phyloP scores from a whole-genome alignment of 768 basidiomycete species.

The Leccinum ochraceum region DNA sequence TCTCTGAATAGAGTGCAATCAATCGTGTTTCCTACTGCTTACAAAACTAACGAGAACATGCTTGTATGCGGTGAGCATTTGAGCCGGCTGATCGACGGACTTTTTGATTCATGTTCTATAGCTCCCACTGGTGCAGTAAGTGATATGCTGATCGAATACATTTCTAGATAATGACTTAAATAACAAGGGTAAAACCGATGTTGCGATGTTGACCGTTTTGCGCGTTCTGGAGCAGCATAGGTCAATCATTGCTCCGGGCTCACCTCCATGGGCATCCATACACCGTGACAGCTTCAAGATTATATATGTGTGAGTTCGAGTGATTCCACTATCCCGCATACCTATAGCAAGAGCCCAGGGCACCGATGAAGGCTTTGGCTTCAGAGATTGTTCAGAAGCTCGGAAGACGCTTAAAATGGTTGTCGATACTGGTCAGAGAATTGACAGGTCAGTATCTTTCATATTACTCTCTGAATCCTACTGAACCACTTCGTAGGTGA shows the following conservation, averaged over 20 bases:
- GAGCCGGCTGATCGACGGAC: background rate
- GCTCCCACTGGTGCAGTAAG: slow-evolving; percentile 97
- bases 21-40: slow-evolving; percentile 91
- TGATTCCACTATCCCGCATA: background rate
- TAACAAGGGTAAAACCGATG: slow-evolving; percentile 94
- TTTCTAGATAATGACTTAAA: slow-evolving; percentile 8
- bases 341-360: slow-evolving; percentile 44
- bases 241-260: slow-evolving; percentile 28
- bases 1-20: slow-evolving; percentile 93
- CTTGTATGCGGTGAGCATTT: slow-evolving; percentile 52
- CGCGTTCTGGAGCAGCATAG: slow-evolving; percentile 81
- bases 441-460: slow-evolving; percentile 66
- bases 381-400: slow-evolving; percentile 94
- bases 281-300: slow-evolving; percentile 83
- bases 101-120: slow-evolving; percentile 31
- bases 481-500: slow-evolving; percentile 51
- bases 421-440: slow-evolving; percentile 84
- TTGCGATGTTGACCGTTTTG: slow-evolving; percentile 91
- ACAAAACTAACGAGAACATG: slow-evolving; percentile 95
- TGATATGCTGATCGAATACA: slow-evolving; percentile 2
- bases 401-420: slow-evolving; percentile 86
- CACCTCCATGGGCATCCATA: slow-evolving; percentile 51
- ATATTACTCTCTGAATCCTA: background rate
- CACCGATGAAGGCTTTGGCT: slow-evolving; percentile 98
- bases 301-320: slow-evolving; percentile 80